Percentiles rank a stretch among this genome's conserved stretches.
phyloP scores from a whole-genome alignment of 805 yeast genomes.

The Teunomyces barrocoloradensis region DNA sequence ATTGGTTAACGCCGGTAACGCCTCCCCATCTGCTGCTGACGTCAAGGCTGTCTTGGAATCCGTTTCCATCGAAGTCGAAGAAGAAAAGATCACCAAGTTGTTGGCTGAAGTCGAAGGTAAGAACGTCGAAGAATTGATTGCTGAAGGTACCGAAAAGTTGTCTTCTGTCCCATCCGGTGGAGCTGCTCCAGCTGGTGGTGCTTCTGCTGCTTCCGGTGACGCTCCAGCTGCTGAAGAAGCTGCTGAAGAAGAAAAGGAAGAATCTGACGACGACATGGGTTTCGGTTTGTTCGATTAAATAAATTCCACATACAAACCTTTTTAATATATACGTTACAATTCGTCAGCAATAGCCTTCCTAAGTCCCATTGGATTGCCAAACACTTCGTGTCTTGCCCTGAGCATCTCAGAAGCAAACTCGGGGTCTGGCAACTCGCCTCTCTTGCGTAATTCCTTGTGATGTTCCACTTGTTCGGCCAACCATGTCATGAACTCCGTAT shows the following conservation, averaged over 20 bases:
- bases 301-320: conserved; percentile 1
- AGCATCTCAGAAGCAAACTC: conserved; percentile 36
- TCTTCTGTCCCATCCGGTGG: conserved; percentile 34
- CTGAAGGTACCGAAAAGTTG: conserved; percentile 37
- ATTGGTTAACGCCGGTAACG: conserved; percentile 47
- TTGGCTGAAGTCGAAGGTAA: conserved; percentile 36
- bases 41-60: conserved; percentile 40
- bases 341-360: conserved; percentile 61
- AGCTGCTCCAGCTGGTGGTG: conserved; percentile 27
- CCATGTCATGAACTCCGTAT: conserved; percentile 61
- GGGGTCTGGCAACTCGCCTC: conserved; percentile 33
- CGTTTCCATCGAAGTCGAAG: conserved; percentile 37
- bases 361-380: conserved; percentile 74
- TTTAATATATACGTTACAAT: conserved; percentile 21
- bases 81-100: conserved; percentile 32
- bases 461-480: conserved; percentile 44
- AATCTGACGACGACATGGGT: conserved; percentile 29
- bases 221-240: conserved; percentile 27
- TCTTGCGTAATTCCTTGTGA: conserved; percentile 20
- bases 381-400: conserved; percentile 58
- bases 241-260: conserved; percentile 25
- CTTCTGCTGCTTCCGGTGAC: conserved; percentile 24
- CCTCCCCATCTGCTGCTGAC: conserved; percentile 43
- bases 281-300: conserved; percentile 32
- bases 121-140: conserved; percentile 34